Conservation (phyloP, 2,329 filamentous ascomycete species). For the Hypoxylon sp. region DNA sequence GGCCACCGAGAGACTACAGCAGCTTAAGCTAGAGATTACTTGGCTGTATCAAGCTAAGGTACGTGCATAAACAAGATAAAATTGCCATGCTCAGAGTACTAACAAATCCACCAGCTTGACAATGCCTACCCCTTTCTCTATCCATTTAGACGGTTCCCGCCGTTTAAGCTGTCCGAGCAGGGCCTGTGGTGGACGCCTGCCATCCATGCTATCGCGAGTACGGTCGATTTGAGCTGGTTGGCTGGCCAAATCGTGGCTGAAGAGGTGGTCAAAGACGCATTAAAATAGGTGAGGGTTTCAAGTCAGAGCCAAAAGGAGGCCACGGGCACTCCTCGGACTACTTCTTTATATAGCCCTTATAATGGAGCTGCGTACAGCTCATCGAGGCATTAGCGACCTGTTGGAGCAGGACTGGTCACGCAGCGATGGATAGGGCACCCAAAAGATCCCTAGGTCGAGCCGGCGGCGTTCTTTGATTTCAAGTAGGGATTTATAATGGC, state of each 20-base stretch:
- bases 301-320: background rate
- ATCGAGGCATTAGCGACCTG: background rate
- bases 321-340: background rate
- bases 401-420: background rate
- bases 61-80: conserved; percentile 6
- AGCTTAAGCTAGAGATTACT: conserved; percentile 28
- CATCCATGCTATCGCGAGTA: conserved; percentile 41
- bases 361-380: background rate
- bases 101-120: conserved; percentile 38
- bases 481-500: background rate
- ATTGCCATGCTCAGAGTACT: background rate
- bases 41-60: conserved; percentile 38
- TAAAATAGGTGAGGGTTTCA: background rate
- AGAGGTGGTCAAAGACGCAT: conserved; percentile 35
- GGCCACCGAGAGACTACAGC: conserved; percentile 16
- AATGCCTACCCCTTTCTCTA: conserved; percentile 40
- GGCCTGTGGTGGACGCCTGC: conserved; percentile 47
- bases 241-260: conserved; percentile 44
- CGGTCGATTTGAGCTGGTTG: conserved; percentile 45
- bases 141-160: conserved; percentile 31
- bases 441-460: background rate
- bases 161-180: conserved; percentile 38
- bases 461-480: background rate
- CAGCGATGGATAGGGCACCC: background rate
- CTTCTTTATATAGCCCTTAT: background rate